Conservation (phyloP, 495 filamentous ascomycete species). For the Talaromyces proteolyticus region DNA sequence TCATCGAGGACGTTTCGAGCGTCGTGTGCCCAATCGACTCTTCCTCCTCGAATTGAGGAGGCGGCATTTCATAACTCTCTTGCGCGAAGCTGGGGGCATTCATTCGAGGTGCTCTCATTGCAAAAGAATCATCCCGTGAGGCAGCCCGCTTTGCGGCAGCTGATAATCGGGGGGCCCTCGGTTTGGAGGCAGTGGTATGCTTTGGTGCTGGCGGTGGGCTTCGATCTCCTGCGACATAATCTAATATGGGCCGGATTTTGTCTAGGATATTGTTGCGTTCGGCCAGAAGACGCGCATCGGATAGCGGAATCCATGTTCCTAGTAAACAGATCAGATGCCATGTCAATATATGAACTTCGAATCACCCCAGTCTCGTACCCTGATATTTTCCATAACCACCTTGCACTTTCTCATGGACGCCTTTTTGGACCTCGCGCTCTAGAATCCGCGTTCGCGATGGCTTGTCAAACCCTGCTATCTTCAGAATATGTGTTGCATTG, state of each 20-base stretch:
- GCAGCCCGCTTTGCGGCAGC: slow-evolving; percentile 20
- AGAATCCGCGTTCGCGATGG: slow-evolving; percentile 90
- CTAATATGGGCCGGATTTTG: slow-evolving; percentile 79
- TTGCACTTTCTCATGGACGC: slow-evolving; percentile 93
- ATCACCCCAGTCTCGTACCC: slow-evolving; percentile 40
- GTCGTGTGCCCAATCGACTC: slow-evolving; percentile 78
- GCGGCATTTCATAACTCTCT: slow-evolving; percentile 49
- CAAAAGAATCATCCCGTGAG: slow-evolving; percentile 32
- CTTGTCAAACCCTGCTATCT: slow-evolving; percentile 80
- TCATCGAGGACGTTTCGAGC: slow-evolving; percentile 72
- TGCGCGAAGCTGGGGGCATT: slow-evolving; percentile 41
- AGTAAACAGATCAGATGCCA: background rate
- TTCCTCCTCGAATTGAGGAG: slow-evolving; percentile 70
- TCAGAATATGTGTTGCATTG: slow-evolving; percentile 94
- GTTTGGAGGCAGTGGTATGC: slow-evolving; percentile 71
- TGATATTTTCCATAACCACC: slow-evolving; percentile 99
- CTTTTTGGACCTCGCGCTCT: slow-evolving; percentile 95
- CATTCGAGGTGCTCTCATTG: slow-evolving; percentile 37
- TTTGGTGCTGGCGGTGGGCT: slow-evolving; percentile 93
- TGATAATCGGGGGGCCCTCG: slow-evolving; percentile 31
- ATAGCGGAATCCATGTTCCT: slow-evolving; percentile 96
- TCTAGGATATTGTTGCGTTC: slow-evolving; percentile 79
- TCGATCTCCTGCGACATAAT: slow-evolving; percentile 75
- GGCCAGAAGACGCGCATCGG: slow-evolving; percentile 73
- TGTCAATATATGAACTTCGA: background rate